Percentiles rank a stretch among this genome's conserved stretches.
These are phyloP conservation scores for Lyophyllum decastes DNA, from an alignment of 768 basidiomycete genomes.

Conservation along the genomic window DNA sequence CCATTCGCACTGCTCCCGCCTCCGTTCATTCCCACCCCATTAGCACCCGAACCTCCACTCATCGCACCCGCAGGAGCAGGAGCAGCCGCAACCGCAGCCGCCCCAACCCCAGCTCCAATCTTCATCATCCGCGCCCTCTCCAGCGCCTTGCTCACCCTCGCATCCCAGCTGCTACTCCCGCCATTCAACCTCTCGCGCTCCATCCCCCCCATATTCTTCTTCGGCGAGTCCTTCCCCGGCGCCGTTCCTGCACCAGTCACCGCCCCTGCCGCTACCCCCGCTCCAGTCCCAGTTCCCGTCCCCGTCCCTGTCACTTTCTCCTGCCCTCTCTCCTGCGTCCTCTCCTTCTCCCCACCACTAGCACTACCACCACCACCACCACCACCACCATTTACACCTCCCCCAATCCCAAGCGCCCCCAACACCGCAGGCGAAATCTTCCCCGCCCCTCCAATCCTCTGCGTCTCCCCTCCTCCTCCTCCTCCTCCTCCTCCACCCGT, in stretches of 20 bases:
- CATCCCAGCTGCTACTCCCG: conserved; percentile 10
- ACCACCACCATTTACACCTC: too few relatives aligned
- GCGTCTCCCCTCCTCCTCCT: not conserved
- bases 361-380: too few relatives aligned
- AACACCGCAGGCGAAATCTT: too few relatives aligned
- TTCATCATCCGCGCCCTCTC: conserved; percentile 2
- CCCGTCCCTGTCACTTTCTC: not conserved
- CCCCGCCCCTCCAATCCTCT: too few relatives aligned
- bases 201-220: not conserved
- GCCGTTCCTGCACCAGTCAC: not conserved
- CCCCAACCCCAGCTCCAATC: not conserved
- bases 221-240: not conserved
- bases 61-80: not conserved
- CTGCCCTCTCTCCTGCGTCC: not conserved
- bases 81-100: not conserved
- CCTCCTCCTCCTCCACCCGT: not conserved
- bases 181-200: too few relatives aligned
- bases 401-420: too few relatives aligned
- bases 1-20: too few relatives aligned
- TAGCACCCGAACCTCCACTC: too few relatives aligned
- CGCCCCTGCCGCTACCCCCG: not conserved
- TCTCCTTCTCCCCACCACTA: too few relatives aligned
- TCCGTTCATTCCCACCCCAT: too few relatives aligned
- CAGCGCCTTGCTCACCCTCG: conserved; percentile 13
- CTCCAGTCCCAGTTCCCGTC: too few relatives aligned